These are phyloP conservation scores for Dipodascus albidus DNA, from an alignment of 805 yeast species.

Conservation along the genomic window DNA sequence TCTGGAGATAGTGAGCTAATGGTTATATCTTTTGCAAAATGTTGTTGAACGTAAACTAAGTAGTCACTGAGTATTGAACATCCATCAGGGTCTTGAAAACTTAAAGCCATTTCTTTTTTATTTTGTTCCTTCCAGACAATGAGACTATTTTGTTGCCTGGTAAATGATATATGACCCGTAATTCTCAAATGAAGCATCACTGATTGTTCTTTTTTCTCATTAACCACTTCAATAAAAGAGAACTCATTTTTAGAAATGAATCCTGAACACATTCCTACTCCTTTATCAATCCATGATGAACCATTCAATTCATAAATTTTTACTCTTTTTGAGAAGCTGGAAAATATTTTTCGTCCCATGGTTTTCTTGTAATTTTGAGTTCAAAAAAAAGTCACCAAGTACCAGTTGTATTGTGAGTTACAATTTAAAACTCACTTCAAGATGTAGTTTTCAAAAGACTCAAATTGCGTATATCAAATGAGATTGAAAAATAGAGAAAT, in stretches of 20 bases:
- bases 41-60: slow-evolving; percentile 54
- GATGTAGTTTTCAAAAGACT: too few species aligned
- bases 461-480: too few species aligned
- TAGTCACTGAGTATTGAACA: slow-evolving; percentile 78
- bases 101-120: slow-evolving; percentile 59
- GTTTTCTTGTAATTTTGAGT: too few species aligned
- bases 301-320: slow-evolving; percentile 85
- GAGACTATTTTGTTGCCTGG: slow-evolving; percentile 85
- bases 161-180: slow-evolving; percentile 73
- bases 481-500: too few species aligned
- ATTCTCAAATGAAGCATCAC: slow-evolving; percentile 52
- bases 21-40: slow-evolving; percentile 52
- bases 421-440: too few species aligned
- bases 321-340: slow-evolving; percentile 69
- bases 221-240: slow-evolving; percentile 35
- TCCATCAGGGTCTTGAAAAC: slow-evolving; percentile 87
- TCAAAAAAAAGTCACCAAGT: too few species aligned
- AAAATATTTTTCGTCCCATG: too few species aligned
- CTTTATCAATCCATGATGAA: slow-evolving; percentile 89
- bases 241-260: slow-evolving; percentile 30
- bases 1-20: slow-evolving; percentile 44
- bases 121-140: slow-evolving; percentile 83
- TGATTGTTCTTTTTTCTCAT: slow-evolving; percentile 51
- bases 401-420: too few species aligned
- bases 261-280: slow-evolving; percentile 85